Conservation (phyloP, 805 yeast genomes). For the Saturnispora serradocipensis region DNA sequence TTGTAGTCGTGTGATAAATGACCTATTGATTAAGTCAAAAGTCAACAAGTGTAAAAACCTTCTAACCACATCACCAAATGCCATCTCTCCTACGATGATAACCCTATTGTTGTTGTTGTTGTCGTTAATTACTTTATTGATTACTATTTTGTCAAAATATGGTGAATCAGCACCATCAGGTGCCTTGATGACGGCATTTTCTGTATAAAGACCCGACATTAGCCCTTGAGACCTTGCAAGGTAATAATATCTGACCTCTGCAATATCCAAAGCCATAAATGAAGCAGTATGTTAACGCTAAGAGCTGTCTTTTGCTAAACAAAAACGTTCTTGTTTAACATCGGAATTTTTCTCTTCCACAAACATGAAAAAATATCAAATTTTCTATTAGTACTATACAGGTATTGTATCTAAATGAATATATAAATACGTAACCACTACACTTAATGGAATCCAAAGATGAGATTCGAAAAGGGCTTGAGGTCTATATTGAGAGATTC, state of each 20-base stretch:
- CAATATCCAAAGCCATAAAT: constrained; percentile 1
- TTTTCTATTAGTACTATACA: not conserved
- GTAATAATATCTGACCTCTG: not conserved
- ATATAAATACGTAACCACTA: not conserved
- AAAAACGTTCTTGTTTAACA: not conserved
- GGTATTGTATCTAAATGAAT: not conserved
- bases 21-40: not conserved
- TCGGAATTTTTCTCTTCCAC: not conserved
- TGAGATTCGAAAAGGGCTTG: constrained; percentile 16
- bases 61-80: not conserved
- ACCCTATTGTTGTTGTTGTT: not conserved
- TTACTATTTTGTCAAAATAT: not conserved
- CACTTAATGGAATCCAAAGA: constrained; percentile 1
- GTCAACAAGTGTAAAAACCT: not conserved
- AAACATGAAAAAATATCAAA: not conserved
- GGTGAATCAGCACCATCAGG: not conserved
- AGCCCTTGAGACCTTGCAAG: not conserved
- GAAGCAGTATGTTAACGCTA: not conserved
- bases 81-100: not conserved
- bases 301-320: not conserved
- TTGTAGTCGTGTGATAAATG: not conserved
- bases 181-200: not conserved
- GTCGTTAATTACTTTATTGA: not conserved
- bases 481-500: not conserved
- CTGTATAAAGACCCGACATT: not conserved